phyloP scores from a whole-genome alignment of 2,329 filamentous ascomycete species.

The Neonectria coccinea region DNA sequence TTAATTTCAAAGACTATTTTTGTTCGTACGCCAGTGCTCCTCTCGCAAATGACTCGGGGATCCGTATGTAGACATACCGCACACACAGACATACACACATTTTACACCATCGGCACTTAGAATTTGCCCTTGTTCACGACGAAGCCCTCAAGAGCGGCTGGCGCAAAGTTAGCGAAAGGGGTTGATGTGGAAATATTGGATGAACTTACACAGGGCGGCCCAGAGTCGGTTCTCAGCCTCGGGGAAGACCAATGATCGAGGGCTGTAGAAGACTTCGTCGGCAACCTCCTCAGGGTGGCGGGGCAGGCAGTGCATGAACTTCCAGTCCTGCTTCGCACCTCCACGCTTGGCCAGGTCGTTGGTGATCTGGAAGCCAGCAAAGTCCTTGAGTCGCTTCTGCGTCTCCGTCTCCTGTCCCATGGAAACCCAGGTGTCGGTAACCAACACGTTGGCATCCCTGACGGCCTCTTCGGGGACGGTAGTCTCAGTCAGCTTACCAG shows the following conservation, averaged over 20 bases:
- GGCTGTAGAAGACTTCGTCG: slow-evolving; percentile 94
- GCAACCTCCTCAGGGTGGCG: slow-evolving; percentile 92
- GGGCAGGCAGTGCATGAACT: slow-evolving; percentile 98
- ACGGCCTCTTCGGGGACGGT: slow-evolving; percentile 86
- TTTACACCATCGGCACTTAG: slow-evolving; percentile 23
- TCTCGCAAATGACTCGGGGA: slow-evolving; percentile 29
- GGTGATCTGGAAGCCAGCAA: slow-evolving; percentile 92
- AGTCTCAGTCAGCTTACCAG: slow-evolving; percentile 80
- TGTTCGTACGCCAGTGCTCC: slow-evolving; percentile 43
- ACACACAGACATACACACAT: slow-evolving; percentile 25
- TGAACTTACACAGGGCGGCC: slow-evolving; percentile 79
- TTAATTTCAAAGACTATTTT: slow-evolving; percentile 46
- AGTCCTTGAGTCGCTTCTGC: slow-evolving; percentile 80
- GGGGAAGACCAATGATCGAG: slow-evolving; percentile 86
- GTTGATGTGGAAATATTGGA: neutral
- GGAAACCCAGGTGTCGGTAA: slow-evolving; percentile 98
- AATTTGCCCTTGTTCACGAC: slow-evolving; percentile 95
- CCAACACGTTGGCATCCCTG: slow-evolving; percentile 86
- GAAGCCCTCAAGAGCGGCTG: slow-evolving; percentile 85
- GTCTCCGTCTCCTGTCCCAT: slow-evolving; percentile 97
- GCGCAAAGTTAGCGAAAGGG: slow-evolving; percentile 32
- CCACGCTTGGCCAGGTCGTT: slow-evolving; percentile 84
- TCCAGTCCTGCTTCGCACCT: slow-evolving; percentile 89
- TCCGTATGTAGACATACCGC: slow-evolving; percentile 29
- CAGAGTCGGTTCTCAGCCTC: slow-evolving; percentile 96